Evolutionary conservation across 2,329 filamentous ascomycete species (phyloP).

Genomic region (Epichloe hybrida): DNA sequence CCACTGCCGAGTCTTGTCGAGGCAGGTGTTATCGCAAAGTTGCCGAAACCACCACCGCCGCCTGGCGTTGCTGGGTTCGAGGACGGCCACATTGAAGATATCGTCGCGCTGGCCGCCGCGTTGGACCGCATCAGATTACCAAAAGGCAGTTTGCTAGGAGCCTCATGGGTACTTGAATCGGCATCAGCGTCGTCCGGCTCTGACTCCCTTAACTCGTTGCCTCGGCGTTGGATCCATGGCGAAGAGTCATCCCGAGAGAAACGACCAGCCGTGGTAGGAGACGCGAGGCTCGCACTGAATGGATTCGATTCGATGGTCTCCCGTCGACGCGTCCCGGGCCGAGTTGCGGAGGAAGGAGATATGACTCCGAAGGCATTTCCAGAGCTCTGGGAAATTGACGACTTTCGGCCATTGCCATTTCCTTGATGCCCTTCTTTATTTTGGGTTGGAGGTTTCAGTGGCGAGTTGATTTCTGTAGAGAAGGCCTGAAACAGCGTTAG

Average conservation of each 20-base stretch:
- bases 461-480: slow-evolving; percentile 78
- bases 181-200: slow-evolving; percentile 39
- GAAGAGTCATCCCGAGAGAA: slow-evolving; percentile 49
- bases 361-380: slow-evolving; percentile 53
- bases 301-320: slow-evolving; percentile 65
- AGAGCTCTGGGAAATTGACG: slow-evolving; percentile 62
- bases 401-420: slow-evolving; percentile 59
- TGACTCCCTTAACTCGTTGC: slow-evolving; percentile 38
- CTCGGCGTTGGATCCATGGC: slow-evolving; percentile 44
- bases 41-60: slow-evolving; percentile 74
- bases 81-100: slow-evolving; percentile 29
- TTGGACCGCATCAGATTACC: slow-evolving; percentile 40
- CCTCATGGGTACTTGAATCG: slow-evolving; percentile 18
- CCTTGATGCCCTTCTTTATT: slow-evolving; percentile 51
- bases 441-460: slow-evolving; percentile 71
- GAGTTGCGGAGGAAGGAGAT: slow-evolving; percentile 56
- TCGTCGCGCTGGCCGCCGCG: slow-evolving; percentile 33
- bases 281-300: slow-evolving; percentile 40
- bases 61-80: slow-evolving; percentile 48
- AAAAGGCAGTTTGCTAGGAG: slow-evolving; percentile 24
- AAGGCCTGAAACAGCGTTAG: slow-evolving; percentile 46
- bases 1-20: slow-evolving; percentile 51
- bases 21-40: slow-evolving; percentile 57
- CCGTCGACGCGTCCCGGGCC: slow-evolving; percentile 66
- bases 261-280: slow-evolving; percentile 45